Evolutionary conservation across 352 stramenopile species (phyloP), one percentile per base, ranked within the genome.

Genomic region (Pythium chondricola): DNA sequence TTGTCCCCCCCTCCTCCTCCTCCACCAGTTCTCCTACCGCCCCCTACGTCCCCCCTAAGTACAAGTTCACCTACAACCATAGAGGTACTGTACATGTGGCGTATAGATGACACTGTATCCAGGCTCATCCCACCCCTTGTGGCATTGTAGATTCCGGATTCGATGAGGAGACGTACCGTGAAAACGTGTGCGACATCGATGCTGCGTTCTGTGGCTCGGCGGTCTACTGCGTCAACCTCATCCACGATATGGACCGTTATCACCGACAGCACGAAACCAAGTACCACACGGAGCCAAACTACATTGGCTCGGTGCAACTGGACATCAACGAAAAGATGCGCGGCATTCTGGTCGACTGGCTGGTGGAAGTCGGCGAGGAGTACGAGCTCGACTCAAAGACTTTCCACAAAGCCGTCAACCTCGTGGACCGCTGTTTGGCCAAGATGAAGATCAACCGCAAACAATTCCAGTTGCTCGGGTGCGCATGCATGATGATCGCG

Each of bases 271-370:
- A 92, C 43, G 75, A 92, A 54, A 50, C 56, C 6, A 93, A 93
- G 50, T 90, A 93, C 61, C 61, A 80, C 24, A 56, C 74, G 2
- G 50, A 74, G 32, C 56, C 68, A 8, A 66, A 75, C 7, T 90
- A 88, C 58, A 82, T 90, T 18, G 70, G 73, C 43, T 67, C 61
- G 1, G 64, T 83, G n/a, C 97, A 99, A 68, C 67, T 83, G 40
- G 95, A 99, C 63, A 98, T 99, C 62, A 99, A 98, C 65, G 92
- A 97, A 58, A 97, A 97, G 51, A 99, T 99, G 97, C 81, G 97
- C 48, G 95, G 95, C 13, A 99, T 99, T 56, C 82, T 99, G 37
- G 87, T 99, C 22, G 97, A 99, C 71, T 99, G 97, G 97, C 85
- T 99, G 6, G 92, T 99, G 17, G 83, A 94, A 55, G 83, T 94